Conservation (phyloP, 163 green algal species). For the Scenedesmus sp. region DNA sequence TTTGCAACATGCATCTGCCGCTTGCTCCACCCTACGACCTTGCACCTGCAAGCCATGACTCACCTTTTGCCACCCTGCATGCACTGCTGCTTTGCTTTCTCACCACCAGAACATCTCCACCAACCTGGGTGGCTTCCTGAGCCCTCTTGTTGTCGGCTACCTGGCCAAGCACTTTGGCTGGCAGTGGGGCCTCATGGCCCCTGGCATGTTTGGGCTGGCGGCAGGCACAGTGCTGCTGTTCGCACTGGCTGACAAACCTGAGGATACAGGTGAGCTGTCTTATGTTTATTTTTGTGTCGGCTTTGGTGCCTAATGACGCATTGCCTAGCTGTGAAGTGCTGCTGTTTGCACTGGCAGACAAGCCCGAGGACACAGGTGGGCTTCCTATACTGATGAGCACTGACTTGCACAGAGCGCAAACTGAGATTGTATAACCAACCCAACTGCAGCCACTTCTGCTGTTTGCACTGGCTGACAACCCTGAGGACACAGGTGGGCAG, state of each 20-base stretch:
- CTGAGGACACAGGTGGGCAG: neutral
- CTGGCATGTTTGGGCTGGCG: slow-evolving; percentile 83
- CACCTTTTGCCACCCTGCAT: neutral
- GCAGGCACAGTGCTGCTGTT: slow-evolving; percentile 60
- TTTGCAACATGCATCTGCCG: neutral
- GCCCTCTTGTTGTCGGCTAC: slow-evolving; percentile 55
- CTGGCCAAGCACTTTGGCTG: slow-evolving; percentile 65
- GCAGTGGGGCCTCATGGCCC: slow-evolving; percentile 90
- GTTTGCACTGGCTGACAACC: neutral
- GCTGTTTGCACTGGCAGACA: neutral
- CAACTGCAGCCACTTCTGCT: too few relatives aligned
- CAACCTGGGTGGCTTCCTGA: slow-evolving; percentile 76
- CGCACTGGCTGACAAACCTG: slow-evolving; percentile 24
- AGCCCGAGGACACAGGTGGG: neutral
- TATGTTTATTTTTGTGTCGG: neutral
- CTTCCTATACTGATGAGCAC: neutral
- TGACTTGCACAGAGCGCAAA: too few relatives aligned
- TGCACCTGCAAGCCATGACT: too few relatives aligned
- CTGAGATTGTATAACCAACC: too few relatives aligned
- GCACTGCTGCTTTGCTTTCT: neutral
- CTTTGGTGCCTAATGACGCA: neutral
- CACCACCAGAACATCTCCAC: slow-evolving; percentile 74
- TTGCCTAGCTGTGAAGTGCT: neutral
- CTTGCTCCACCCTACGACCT: neutral
- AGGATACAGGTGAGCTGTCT: neutral